phyloP scores from a whole-genome alignment of 2,329 filamentous ascomycete genomes.

The Fusarium gaditjirri region DNA sequence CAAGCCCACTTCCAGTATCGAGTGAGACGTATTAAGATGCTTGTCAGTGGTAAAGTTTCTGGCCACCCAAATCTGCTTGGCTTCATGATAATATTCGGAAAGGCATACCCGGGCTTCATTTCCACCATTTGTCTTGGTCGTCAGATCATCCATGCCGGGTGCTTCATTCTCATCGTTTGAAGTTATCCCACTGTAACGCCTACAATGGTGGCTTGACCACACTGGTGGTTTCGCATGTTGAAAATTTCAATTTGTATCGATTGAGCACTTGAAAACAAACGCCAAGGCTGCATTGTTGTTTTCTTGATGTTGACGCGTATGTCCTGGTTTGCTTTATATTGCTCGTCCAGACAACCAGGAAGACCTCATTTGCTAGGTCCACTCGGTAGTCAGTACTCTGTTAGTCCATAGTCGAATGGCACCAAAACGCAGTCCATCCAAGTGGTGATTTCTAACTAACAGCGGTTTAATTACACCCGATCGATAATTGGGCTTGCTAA shows the following conservation, averaged over 20 bases:
- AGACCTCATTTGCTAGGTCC: slow-evolving; percentile 10
- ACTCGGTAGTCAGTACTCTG: not conserved
- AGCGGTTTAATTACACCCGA: not conserved
- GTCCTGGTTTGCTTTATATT: not conserved
- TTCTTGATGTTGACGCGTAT: not conserved
- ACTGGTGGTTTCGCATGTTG: slow-evolving; percentile 5
- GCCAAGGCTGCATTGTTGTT: not conserved
- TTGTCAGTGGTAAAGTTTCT: slow-evolving; percentile 13
- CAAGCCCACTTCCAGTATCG: slow-evolving; percentile 4
- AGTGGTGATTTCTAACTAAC: not conserved
- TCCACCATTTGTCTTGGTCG: slow-evolving; percentile 35
- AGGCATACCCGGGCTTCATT: slow-evolving; percentile 37
- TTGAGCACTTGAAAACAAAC: not conserved
- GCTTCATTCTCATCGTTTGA: not conserved
- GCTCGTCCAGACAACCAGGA: slow-evolving; percentile 11
- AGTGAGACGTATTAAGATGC: not conserved
- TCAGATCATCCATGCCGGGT: slow-evolving; percentile 23
- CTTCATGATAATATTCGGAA: slow-evolving; percentile 4
- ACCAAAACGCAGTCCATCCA: not conserved
- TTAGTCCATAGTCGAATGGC: not conserved
- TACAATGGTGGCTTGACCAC: not conserved
- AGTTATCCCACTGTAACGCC: slow-evolving; percentile 2
- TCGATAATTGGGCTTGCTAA: slow-evolving; percentile 21
- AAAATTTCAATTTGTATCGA: not conserved
- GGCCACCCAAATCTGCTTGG: slow-evolving; percentile 8